Evolutionary conservation across 1,139 yeast genomes (phyloP).

Genomic region (Yamadazyma atlantica): DNA sequence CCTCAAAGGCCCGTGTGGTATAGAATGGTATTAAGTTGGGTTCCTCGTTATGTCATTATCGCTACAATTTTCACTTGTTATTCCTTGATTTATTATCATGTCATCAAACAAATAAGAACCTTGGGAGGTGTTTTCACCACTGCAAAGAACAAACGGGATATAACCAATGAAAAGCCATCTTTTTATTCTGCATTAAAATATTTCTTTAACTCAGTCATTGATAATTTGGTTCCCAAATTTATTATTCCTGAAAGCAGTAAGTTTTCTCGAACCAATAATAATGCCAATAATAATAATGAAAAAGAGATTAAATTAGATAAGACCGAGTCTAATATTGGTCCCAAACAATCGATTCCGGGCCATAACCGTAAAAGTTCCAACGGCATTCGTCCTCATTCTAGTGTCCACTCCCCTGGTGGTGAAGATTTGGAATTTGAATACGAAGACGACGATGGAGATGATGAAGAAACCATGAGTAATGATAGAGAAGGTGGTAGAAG

Average conservation of each 20-base stretch:
- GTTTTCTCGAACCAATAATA: not conserved
- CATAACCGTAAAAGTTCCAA: not conserved
- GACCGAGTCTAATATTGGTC: conserved; percentile 2
- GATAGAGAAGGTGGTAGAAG: conserved; percentile 1
- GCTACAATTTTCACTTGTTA: conserved; percentile 65
- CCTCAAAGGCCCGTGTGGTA: conserved; percentile 78
- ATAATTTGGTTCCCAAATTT: conserved; percentile 29
- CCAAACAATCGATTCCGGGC: conserved; percentile 3
- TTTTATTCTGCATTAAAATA: conserved; percentile 37
- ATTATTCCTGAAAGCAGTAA: conserved; percentile 24
- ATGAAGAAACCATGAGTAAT: conserved; percentile 8
- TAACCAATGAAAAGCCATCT: conserved; percentile 27
- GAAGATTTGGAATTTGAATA: conserved; percentile 1
- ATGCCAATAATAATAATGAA: not conserved
- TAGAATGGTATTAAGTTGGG: conserved; percentile 76
- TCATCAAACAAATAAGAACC: conserved; percentile 56
- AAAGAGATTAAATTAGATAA: not conserved
- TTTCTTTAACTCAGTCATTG: conserved; percentile 24
- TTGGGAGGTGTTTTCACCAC: conserved; percentile 49
- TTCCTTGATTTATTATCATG: conserved; percentile 70
- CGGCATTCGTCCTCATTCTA: conserved; percentile 9
- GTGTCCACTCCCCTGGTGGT: conserved; percentile 1
- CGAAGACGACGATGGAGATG: conserved; percentile 11
- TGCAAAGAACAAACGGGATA: conserved; percentile 19
- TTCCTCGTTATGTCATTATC: conserved; percentile 71